phyloP scores from a whole-genome alignment of 2,329 filamentous ascomycete species.

The Trichophaea hybrida region DNA sequence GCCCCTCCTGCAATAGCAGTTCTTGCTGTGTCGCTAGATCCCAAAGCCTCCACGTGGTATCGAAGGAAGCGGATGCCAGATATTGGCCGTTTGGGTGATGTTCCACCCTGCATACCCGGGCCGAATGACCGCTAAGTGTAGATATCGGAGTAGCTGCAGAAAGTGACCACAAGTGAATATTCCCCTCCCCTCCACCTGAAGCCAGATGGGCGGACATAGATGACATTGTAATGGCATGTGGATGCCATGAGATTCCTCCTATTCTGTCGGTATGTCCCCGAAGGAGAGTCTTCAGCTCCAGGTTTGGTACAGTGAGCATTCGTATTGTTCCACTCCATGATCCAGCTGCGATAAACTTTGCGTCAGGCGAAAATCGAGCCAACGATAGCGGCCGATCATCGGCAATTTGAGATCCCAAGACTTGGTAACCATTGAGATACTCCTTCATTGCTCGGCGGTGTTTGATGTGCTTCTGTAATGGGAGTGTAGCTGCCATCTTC shows the following conservation, averaged over 20 bases:
- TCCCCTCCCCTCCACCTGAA: conserved; percentile 76
- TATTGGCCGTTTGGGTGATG: conserved; percentile 88
- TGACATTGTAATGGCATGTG: conserved; percentile 61
- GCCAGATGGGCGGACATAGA: conserved; percentile 66
- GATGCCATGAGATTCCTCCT: conserved; percentile 81
- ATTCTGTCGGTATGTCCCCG: conserved; percentile 80
- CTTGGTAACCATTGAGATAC: conserved; percentile 63
- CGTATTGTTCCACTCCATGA: conserved; percentile 89
- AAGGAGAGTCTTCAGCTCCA: conserved; percentile 61
- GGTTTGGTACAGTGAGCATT: conserved; percentile 65
- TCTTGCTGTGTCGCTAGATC: conserved; percentile 77
- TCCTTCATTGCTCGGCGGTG: conserved; percentile 84
- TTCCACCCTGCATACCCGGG: conserved; percentile 78
- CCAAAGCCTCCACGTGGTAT: conserved; percentile 95
- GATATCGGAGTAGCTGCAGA: conserved; percentile 71
- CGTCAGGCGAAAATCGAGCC: conserved; percentile 75
- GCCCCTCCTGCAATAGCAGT: conserved; percentile 78
- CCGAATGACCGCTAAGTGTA: conserved; percentile 68
- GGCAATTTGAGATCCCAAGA: conserved; percentile 86
- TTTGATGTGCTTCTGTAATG: conserved; percentile 77
- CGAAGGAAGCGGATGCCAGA: conserved; percentile 82
- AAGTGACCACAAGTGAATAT: conserved; percentile 81
- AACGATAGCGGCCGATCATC: conserved; percentile 85
- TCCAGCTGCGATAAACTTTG: conserved; percentile 69
- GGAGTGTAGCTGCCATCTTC: conserved; percentile 66